phyloP scores from a whole-genome alignment of 2,329 filamentous ascomycete species.

The Didymella arachidicola region DNA sequence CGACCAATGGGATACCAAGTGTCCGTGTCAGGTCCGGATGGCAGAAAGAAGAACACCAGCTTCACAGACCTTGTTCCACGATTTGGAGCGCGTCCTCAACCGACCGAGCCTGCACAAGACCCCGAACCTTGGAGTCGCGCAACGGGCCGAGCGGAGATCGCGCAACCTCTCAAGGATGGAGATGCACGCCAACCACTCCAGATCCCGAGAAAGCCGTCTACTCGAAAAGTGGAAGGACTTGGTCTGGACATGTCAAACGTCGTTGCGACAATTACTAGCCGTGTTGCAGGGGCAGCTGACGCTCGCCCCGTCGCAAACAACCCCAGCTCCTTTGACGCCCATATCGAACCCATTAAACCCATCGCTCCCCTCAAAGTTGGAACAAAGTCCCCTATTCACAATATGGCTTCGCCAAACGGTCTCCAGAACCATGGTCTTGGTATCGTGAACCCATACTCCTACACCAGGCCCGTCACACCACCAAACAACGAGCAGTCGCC shows the following conservation, averaged over 20 bases:
- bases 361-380: constrained; percentile 54
- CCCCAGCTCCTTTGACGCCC: constrained; percentile 32
- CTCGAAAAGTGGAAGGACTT: constrained; percentile 28
- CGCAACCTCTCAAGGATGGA: constrained; percentile 70
- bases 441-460: constrained; percentile 34
- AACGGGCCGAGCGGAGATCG: constrained; percentile 71
- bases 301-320: constrained; percentile 42
- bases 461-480: constrained; percentile 43
- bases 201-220: constrained; percentile 50
- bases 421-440: constrained; percentile 36
- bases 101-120: constrained; percentile 53
- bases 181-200: constrained; percentile 63
- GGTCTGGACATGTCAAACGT: constrained; percentile 35
- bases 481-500: constrained; percentile 32
- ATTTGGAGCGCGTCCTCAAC: constrained; percentile 34
- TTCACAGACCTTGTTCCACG: constrained; percentile 41
- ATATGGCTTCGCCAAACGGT: constrained; percentile 44
- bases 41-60: constrained; percentile 38
- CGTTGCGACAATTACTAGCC: constrained; percentile 34
- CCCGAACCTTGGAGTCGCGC: constrained; percentile 72
- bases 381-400: constrained; percentile 47
- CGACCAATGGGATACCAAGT: constrained; percentile 47
- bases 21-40: constrained; percentile 39
- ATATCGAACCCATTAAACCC: constrained; percentile 53
- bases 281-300: constrained; percentile 36